phyloP scores from a whole-genome alignment of 73 alveolate genomes.

The Tetrahymena malaccensis region DNA sequence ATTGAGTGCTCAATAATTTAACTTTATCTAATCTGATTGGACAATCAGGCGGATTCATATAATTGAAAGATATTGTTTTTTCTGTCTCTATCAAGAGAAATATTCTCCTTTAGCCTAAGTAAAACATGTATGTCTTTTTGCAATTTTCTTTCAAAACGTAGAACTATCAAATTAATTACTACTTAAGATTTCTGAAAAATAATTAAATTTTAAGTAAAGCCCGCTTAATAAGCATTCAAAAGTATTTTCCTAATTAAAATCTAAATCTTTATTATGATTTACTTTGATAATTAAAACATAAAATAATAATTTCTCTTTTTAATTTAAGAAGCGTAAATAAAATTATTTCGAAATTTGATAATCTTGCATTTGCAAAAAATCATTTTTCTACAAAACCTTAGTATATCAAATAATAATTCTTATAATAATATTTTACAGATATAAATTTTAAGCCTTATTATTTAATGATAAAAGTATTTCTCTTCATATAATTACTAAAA shows the following conservation, averaged over 20 bases:
- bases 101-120: background rate
- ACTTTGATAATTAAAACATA: too few relatives aligned
- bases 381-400: too few relatives aligned
- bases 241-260: background rate
- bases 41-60: background rate
- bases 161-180: background rate
- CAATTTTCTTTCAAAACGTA: background rate
- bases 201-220: background rate
- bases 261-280: background rate
- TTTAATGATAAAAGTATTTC: too few relatives aligned
- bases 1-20: background rate
- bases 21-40: background rate
- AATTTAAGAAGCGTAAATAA: too few relatives aligned
- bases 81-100: background rate
- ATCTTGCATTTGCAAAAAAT: too few relatives aligned
- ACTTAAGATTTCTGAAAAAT: background rate
- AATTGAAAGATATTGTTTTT: background rate
- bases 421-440: too few relatives aligned
- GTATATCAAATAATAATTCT: too few relatives aligned
- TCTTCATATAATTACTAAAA: too few relatives aligned
- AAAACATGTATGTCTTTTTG: background rate
- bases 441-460: too few relatives aligned
- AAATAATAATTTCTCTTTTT: too few relatives aligned
- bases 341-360: too few relatives aligned
- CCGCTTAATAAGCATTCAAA: background rate